Conservation (phyloP, 2,329 filamentous ascomycete genomes). For the Claviceps lovelessii region DNA sequence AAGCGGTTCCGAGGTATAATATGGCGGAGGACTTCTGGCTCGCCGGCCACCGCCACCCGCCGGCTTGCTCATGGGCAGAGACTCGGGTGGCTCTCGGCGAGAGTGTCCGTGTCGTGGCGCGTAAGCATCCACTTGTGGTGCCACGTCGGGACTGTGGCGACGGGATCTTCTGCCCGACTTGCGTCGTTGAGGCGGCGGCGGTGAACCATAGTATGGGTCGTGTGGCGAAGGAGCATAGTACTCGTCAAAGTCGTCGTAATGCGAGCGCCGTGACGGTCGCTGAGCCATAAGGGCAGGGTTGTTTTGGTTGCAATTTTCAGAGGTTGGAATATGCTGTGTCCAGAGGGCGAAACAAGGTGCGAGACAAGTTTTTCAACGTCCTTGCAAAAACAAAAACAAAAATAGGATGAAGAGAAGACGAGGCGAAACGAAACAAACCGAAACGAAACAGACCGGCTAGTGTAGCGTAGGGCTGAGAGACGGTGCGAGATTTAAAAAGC, state of each 20-base stretch:
- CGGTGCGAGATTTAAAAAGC: background rate
- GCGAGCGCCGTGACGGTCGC: conserved; percentile 13
- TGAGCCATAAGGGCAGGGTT: conserved; percentile 3
- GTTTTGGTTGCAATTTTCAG: background rate
- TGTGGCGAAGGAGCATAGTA: conserved; percentile 6
- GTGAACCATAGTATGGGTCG: background rate
- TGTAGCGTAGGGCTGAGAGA: background rate
- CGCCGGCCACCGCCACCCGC: conserved; percentile 1
- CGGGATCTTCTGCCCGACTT: conserved; percentile 12
- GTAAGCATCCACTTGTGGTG: conserved; percentile 5
- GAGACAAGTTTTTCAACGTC: background rate
- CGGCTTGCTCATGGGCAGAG: background rate
- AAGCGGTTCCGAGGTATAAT: conserved; percentile 4
- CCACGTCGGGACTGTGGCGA: conserved; percentile 7
- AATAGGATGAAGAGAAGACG: too few species aligned
- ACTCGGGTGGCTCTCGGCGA: conserved; percentile 4
- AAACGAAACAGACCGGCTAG: too few species aligned
- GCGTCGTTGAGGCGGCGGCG: conserved; percentile 11
- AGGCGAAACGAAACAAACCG: background rate
- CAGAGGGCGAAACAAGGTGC: background rate
- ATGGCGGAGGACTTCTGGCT: conserved; percentile 7
- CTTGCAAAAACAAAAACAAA: background rate
- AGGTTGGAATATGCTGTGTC: background rate
- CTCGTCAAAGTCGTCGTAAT: conserved; percentile 15
- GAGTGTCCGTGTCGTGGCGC: conserved; percentile 5